Percentiles rank a stretch among this genome's conserved stretches.
phyloP scores from a whole-genome alignment of 805 yeast genomes.

The Candida alai region DNA sequence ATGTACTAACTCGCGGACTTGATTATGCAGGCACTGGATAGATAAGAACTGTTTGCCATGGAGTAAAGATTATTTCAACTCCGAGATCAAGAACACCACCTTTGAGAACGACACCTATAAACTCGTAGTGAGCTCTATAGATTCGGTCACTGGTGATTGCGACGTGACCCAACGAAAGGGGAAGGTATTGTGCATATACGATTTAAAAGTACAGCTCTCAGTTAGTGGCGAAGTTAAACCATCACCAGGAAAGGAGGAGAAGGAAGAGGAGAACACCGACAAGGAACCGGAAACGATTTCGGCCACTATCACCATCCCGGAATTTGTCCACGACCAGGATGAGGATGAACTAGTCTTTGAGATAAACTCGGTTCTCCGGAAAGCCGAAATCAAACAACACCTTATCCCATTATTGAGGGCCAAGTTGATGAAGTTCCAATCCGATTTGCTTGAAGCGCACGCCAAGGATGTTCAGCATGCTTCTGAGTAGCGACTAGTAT shows the following conservation, averaged over 20 bases:
- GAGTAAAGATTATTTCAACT: slow-evolving; percentile 50
- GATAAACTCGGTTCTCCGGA: slow-evolving; percentile 34
- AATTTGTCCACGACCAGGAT: slow-evolving; percentile 74
- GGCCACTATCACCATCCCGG: slow-evolving; percentile 53
- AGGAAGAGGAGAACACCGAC: slow-evolving; percentile 11
- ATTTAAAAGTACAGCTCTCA: slow-evolving; percentile 51
- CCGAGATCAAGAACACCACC: slow-evolving; percentile 29
- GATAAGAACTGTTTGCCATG: slow-evolving; percentile 65
- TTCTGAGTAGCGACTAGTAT: slow-evolving; percentile 15
- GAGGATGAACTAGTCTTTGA: slow-evolving; percentile 59
- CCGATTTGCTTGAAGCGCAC: slow-evolving; percentile 57
- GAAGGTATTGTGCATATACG: slow-evolving; percentile 71
- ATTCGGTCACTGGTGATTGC: slow-evolving; percentile 61
- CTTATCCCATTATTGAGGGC: slow-evolving; percentile 50
- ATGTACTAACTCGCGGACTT: slow-evolving; percentile 15
- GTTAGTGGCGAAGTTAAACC: slow-evolving; percentile 36
- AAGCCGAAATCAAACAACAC: slow-evolving; percentile 41
- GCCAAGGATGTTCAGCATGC: slow-evolving; percentile 60
- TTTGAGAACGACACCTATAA: slow-evolving; percentile 22
- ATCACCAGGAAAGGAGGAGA: too few relatives aligned
- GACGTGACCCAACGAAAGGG: slow-evolving; percentile 84
- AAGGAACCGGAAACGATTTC: slow-evolving; percentile 13
- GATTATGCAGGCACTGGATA: slow-evolving; percentile 57
- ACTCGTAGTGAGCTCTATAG: slow-evolving; percentile 36
- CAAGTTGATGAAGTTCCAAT: slow-evolving; percentile 56